Evolutionary conservation across 306 rosid species (phyloP).

Genomic region (cucumber (Cucumis sativus)): DNA sequence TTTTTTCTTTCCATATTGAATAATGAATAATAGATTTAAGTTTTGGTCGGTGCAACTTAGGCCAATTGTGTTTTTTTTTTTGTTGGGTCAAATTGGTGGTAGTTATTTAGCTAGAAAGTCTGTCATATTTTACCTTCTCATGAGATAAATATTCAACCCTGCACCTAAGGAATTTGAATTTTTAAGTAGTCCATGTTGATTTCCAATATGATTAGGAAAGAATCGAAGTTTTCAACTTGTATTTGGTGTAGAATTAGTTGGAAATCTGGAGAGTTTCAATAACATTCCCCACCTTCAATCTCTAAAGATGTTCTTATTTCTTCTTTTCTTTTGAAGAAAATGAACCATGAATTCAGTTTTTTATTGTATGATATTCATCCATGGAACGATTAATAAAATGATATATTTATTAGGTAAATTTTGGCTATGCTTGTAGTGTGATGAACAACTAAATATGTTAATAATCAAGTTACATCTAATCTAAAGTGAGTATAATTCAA

Average conservation of each 20-base stretch:
- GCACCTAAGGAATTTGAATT: neutral
- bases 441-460: neutral
- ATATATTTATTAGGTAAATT: neutral
- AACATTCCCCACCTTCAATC: neutral
- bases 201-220: neutral
- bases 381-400: neutral
- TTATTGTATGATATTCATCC: too few species aligned
- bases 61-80: neutral
- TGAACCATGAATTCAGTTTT: too few species aligned
- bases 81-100: neutral
- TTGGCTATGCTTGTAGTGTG: neutral
- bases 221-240: neutral
- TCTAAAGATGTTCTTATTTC: too few species aligned
- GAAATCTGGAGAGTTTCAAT: neutral
- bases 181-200: neutral
- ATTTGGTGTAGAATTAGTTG: neutral
- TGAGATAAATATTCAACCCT: neutral
- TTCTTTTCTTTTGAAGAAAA: neutral
- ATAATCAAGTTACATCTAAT: neutral
- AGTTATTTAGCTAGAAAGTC: neutral
- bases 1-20: too few species aligned
- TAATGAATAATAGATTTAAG: too few species aligned
- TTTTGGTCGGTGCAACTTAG: neutral
- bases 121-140: neutral
- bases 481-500: neutral